These are phyloP conservation scores for Pelagophyceae sp. DNA, from an alignment of 352 stramenopile genomes.

Conservation along the genomic window DNA sequence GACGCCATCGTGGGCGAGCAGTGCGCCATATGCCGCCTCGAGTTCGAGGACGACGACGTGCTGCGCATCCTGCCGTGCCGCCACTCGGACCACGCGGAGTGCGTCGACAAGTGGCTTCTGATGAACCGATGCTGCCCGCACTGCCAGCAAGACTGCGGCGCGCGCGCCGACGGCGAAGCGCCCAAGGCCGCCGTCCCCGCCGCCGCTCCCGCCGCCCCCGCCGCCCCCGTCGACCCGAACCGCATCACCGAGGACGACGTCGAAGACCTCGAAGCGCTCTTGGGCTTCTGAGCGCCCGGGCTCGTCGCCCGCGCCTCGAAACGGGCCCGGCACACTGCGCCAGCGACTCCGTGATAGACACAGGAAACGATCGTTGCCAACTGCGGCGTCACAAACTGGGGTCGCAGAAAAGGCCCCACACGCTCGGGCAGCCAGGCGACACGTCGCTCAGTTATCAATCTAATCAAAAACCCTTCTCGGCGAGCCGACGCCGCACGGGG, in stretches of 20 bases:
- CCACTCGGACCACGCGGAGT: slow-evolving; percentile 14
- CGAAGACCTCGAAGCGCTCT: neutral
- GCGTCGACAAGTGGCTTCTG: slow-evolving; percentile 9
- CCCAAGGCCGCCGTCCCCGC: neutral
- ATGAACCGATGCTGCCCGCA: neutral
- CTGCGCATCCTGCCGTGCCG: neutral
- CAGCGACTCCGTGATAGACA: too few relatives aligned
- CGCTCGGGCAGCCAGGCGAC: too few relatives aligned
- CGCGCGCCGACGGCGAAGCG: neutral
- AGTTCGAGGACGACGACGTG: neutral
- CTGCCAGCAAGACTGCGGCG: neutral
- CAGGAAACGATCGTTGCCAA: too few relatives aligned
- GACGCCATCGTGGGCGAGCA: slow-evolving; percentile 8
- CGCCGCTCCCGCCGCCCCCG: too few relatives aligned
- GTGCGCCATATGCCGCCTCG: slow-evolving; percentile 3
- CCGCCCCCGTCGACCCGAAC: neutral
- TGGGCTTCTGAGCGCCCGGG: neutral
- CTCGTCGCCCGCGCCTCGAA: too few relatives aligned
- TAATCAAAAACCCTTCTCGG: too few relatives aligned
- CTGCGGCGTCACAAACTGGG: too few relatives aligned
- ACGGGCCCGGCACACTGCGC: too few relatives aligned
- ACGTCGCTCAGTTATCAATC: too few relatives aligned
- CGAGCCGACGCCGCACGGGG: too few relatives aligned
- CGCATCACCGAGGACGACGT: neutral
- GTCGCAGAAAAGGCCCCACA: too few relatives aligned